Base-by-base conservation (phyloP, 2,329 filamentous ascomycete species). In the Pestalotiopsis sp. region DNA sequence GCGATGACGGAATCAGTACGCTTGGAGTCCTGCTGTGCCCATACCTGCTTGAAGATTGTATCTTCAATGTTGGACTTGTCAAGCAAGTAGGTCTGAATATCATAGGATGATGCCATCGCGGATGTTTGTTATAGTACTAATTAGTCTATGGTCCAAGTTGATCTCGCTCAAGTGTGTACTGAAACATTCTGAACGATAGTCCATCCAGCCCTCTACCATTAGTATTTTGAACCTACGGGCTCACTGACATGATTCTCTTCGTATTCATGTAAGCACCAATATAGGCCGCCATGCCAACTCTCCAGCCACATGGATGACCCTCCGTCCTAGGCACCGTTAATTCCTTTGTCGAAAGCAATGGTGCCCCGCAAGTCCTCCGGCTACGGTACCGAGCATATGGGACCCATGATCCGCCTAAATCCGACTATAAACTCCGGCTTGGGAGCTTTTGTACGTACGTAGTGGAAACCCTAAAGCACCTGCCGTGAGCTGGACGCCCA, bases 21-120 rank as follows among this genome's bases (percentile, higher is more conserved):
- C 12, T 45, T 45, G 17, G 40, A 1, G 41, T 17, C 41, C 17
- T 45, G 4, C 41, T 17, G 36, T 11, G n/a, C 14, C 31, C 68
- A 64, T 70, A 78, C 77, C 36, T 78, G 68, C 36, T 74, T 75
- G 41, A 61, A 68, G 4, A 78, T 68, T 0, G 74, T 76, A 59
- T 79, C 77, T 7, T 78, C 73, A 60, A 79, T 74, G 68, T 79
- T 79, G 36, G 77, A 74, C 49, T 73, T 72, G 70, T 79, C 77
- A 20, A 80, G 74, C n/a, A 80, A 75, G 69, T 76, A 78, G 2
- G 74, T 70, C 60, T 72, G 60, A 49, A 72, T 69, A 61, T 76
- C 73, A 68, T 77, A 77, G 2, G 68, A 62, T 72, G 77, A 56
- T 71, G 78, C 68, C 80, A 73, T 58, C 41, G 4, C 69, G 57